Evolutionary conservation across 345 rosid species (phyloP).

Genomic region (Brassica nigra): DNA sequence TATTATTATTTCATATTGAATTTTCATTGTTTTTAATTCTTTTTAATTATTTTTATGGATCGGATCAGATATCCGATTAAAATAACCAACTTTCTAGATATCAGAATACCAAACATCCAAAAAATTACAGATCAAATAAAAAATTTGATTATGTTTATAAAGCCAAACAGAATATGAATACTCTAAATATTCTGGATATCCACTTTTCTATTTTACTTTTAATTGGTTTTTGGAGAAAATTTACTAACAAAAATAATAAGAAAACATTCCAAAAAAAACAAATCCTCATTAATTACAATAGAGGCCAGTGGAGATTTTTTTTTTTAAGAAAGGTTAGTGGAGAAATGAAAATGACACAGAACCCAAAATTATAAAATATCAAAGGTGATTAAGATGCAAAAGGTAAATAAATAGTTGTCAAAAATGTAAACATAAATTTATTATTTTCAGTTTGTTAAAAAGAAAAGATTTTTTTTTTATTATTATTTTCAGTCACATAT

Average conservation of each 20-base stretch:
- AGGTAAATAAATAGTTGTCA: conserved; percentile 19
- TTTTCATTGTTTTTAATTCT: too few species aligned
- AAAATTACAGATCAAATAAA: too few species aligned
- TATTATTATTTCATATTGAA: too few species aligned
- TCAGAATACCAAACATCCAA: too few species aligned
- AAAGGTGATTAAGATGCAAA: conserved; percentile 9
- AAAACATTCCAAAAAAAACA: conserved; percentile 19
- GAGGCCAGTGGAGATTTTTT: too few species aligned
- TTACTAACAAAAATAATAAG: not conserved
- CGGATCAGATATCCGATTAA: too few species aligned
- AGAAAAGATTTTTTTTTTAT: too few species aligned
- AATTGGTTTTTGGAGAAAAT: not conserved
- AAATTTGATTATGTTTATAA: too few species aligned
- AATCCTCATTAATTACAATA: conserved; percentile 18
- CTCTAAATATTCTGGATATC: too few species aligned
- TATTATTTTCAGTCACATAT: not conserved
- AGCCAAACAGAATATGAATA: too few species aligned
- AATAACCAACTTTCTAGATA: too few species aligned
- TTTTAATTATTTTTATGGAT: too few species aligned
- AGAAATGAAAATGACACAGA: not conserved
- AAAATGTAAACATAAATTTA: not conserved
- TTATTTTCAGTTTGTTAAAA: not conserved
- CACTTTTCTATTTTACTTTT: not conserved
- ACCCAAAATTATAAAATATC: conserved; percentile 10
- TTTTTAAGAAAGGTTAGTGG: not conserved